Evolutionary conservation across 129 eudicot genomes (phyloP), one percentile per base, ranked within the genome.

Genomic region (Centella asiatica): DNA sequence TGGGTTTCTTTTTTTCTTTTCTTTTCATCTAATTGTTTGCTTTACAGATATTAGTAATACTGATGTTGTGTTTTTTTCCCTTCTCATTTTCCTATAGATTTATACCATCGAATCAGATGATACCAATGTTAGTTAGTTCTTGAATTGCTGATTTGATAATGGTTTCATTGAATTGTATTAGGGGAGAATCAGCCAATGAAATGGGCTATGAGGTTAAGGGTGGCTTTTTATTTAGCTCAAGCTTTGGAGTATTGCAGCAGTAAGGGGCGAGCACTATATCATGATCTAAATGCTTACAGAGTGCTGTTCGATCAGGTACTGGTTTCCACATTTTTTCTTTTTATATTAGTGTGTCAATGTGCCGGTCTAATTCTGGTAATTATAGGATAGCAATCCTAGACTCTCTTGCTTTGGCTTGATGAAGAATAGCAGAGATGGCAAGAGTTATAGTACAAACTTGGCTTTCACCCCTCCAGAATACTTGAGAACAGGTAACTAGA

Each of bases 401-500:
- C 89, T 90, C 60, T 90, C 97, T 39, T 90, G 97, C 72, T 90
- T 86, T 79, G 97, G 97, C 52, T 69, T 90, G 47, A 86, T 90
- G 97, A 90, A 90, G 81, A 90, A 90, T 60, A 90, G 97, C 60
- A 76, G 97, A 77, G 97, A 90, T 75, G 97, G 97, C 24, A 89
- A 89, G 68, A 89, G 97, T 75, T 89, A 89, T 69, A 89, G 97
- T 63, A 90, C 95, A 23, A 90, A 90, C 77, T 77, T 90, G 49
- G 97, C 97, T 49, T 90, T 83, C 74, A 90, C 97, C 57, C 97
- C 97, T 44, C 97, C 97, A 1, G 97, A 90, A 69, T 90, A 90
- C 67, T 74, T 90, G 80, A 75, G 95, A 77, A 90, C 93, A 24
- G 95, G 97, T 90, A 77, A 34, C 14, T 28, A 65, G 8, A 40